Conservation (phyloP, 2,329 filamentous ascomycete genomes). For the Paradendryphiella salina region DNA sequence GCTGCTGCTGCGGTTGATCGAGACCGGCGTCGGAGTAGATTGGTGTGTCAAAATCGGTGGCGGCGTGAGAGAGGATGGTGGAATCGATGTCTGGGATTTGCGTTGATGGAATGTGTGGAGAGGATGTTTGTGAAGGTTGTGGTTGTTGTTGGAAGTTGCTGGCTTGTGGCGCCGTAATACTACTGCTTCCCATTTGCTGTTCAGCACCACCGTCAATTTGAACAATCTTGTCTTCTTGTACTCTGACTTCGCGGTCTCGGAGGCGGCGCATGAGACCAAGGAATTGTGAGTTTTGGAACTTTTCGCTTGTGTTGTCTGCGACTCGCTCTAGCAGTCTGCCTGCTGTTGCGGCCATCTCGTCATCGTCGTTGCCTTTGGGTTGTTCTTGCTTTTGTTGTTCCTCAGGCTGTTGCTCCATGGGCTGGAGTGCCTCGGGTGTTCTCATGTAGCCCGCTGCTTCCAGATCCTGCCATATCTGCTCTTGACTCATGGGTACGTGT, state of each 20-base stretch:
- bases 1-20: neutral
- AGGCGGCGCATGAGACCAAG: slow-evolving; percentile 75
- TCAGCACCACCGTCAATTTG: slow-evolving; percentile 47
- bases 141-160: neutral
- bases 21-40: slow-evolving; percentile 29
- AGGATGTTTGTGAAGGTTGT: neutral
- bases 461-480: slow-evolving; percentile 37
- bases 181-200: neutral
- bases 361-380: slow-evolving; percentile 52
- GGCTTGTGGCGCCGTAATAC: neutral
- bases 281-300: slow-evolving; percentile 79
- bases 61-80: slow-evolving; percentile 36
- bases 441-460: slow-evolving; percentile 38
- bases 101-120: neutral
- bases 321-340: slow-evolving; percentile 71
- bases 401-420: slow-evolving; percentile 32
- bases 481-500: slow-evolving; percentile 25
- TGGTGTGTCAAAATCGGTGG: slow-evolving; percentile 36
- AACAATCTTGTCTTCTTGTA: slow-evolving; percentile 71
- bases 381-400: slow-evolving; percentile 32
- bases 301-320: slow-evolving; percentile 67
- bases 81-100: slow-evolving; percentile 35
- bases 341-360: slow-evolving; percentile 73
- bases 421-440: slow-evolving; percentile 21
- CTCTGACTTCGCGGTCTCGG: slow-evolving; percentile 69